Base-by-base conservation (phyloP, 2,329 filamentous ascomycete species). In the Penicillium brasilianum region DNA sequence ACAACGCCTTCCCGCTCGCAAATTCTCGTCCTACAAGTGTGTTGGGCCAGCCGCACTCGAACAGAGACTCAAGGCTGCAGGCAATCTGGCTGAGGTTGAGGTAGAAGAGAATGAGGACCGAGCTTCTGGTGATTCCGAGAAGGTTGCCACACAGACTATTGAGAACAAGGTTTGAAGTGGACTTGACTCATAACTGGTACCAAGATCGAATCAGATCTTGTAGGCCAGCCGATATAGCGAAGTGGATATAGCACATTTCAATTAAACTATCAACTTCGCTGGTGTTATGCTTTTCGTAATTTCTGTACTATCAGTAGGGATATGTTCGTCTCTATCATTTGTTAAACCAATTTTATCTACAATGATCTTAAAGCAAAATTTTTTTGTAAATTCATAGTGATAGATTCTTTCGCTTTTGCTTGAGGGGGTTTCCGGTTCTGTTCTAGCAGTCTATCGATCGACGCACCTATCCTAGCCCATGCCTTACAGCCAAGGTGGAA, bases 21-120 rank as follows among this genome's bases (percentile, higher is more conserved):
- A 77, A 32, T 78, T 79, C 59, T 65, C 71, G 28, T 70, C 66
- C 10, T 78, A 79, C 56, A 70, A 68, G 43, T 78, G 76, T 61
- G 72, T 74, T 25, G 74, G 76, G 25, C 62, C 59, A n/a, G 58
- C 44, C 3, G 57, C 57, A 20, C 51, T 62, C 5, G 57, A 63
- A 20, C 34, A 58, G 55, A 54, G 34, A 52, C 46, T 55, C 9
- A 66, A 59, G 32, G 43, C 36, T 11, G 48, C 50, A 6, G 37
- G 14, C 20, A 46, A 8, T 43, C 32, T n/a, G 4, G 28, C 48
- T 3, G 11, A n/a, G 5, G 48, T 11, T 14, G 51, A 55, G 16
- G 28, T 49, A 30, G n/a, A 32, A 5, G 48, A 16, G 5, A 20
- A 28, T 7, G 44, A 22, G 22, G 32, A 10, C 7, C 54, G 49